A percentile compares a stretch with the other conserved stretches of the same genome.
phyloP scores from a whole-genome alignment of 371 early-diverging fungal genomes.

The Globomyces sp. region DNA sequence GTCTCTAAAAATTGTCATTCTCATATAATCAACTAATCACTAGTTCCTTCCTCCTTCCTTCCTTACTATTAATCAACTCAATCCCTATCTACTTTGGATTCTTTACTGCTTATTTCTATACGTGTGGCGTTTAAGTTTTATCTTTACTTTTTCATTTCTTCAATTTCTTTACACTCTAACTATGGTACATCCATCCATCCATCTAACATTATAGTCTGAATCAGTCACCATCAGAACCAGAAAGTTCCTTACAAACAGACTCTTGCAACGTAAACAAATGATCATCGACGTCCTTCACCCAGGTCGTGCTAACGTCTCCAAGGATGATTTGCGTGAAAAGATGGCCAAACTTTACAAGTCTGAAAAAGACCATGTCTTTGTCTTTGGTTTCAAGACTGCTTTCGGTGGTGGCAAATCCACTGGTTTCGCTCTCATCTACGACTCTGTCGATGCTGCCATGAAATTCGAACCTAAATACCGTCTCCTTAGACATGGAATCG shows the following conservation, averaged over 20 bases:
- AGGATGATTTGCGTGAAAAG: slow-evolving; percentile 91
- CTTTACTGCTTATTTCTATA: too few species aligned
- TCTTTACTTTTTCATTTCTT: too few species aligned
- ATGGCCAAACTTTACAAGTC: slow-evolving; percentile 96
- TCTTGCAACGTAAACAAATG: slow-evolving; percentile 98
- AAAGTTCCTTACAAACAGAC: slow-evolving; percentile 98
- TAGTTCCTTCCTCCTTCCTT: not conserved
- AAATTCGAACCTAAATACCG: slow-evolving; percentile 99
- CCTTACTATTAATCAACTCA: not conserved
- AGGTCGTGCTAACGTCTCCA: slow-evolving; percentile 87
- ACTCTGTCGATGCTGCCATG: slow-evolving; percentile 90
- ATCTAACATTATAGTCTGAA: not conserved
- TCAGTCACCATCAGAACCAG: slow-evolving; percentile 93
- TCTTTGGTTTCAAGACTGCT: slow-evolving; percentile 93
- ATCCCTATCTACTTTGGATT: too few species aligned
- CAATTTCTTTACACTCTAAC: too few species aligned
- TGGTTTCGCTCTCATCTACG: slow-evolving; percentile 98
- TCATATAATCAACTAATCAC: not conserved
- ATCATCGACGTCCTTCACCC: slow-evolving; percentile 97
- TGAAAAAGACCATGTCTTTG: slow-evolving; percentile 83
- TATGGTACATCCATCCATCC: too few species aligned
- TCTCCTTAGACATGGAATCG: slow-evolving; percentile 77
- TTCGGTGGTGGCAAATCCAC: slow-evolving; percentile 99
- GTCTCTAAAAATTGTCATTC: too few species aligned
- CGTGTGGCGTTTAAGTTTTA: too few species aligned